Evolutionary conservation across 805 yeast species (phyloP).

Genomic region (Ogataea ramenticola): DNA sequence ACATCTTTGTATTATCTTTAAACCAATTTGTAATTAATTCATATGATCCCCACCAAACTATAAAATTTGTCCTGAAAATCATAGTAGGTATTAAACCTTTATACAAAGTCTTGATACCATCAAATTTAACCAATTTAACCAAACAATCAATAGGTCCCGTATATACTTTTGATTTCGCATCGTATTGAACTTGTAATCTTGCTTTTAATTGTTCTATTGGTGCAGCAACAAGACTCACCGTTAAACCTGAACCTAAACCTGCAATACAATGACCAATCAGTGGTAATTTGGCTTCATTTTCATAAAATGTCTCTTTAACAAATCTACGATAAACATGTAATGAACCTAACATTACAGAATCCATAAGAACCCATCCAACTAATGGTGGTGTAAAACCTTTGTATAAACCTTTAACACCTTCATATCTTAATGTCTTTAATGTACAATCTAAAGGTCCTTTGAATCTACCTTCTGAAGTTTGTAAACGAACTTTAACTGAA

Average conservation of each 20-base stretch:
- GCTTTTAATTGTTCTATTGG: conserved; percentile 90
- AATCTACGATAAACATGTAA: conserved; percentile 68
- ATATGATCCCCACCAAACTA: conserved; percentile 93
- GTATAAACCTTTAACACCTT: conserved; percentile 75
- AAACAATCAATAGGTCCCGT: conserved; percentile 79
- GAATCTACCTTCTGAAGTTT: conserved; percentile 66
- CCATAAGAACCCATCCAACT: conserved; percentile 93
- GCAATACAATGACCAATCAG: conserved; percentile 69
- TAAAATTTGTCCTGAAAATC: conserved; percentile 80
- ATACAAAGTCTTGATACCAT: conserved; percentile 69
- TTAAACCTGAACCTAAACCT: conserved; percentile 80
- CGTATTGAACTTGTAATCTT: conserved; percentile 83
- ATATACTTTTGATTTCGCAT: conserved; percentile 58
- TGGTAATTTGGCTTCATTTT: conserved; percentile 58
- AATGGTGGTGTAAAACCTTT: conserved; percentile 91
- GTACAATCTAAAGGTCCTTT: conserved; percentile 81
- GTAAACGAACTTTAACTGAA: conserved; percentile 81
- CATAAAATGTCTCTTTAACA: conserved; percentile 57
- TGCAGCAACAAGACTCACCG: conserved; percentile 93
- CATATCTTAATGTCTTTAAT: conserved; percentile 58
- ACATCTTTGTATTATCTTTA: conserved; percentile 54
- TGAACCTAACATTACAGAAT: conserved; percentile 83
- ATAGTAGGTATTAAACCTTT: conserved; percentile 81
- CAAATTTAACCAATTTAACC: conserved; percentile 43
- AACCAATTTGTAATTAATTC: conserved; percentile 70